These are phyloP conservation scores for Cicer pinnatifidum DNA, from an alignment of 306 rosid species.

Conservation along the genomic window DNA sequence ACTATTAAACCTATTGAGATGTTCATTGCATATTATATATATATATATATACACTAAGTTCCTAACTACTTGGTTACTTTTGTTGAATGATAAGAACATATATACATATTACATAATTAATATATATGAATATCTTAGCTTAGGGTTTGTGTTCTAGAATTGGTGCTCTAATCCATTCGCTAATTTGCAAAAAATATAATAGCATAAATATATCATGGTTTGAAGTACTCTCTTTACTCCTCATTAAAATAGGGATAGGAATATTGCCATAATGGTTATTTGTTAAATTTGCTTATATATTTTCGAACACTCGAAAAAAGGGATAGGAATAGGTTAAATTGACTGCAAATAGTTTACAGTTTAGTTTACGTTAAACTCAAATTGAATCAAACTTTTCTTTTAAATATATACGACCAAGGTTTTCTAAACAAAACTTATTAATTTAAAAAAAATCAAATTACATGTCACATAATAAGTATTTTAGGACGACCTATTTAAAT, in stretches of 20 bases:
- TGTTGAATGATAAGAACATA: neutral
- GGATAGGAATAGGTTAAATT: too few relatives aligned
- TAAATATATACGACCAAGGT: too few relatives aligned
- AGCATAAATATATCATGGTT: neutral
- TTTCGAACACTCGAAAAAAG: neutral
- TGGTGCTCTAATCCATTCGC: neutral
- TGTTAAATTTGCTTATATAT: neutral
- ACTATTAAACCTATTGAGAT: neutral
- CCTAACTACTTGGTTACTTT: neutral
- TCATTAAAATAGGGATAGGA: neutral
- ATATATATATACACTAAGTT: neutral
- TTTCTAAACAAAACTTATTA: too few relatives aligned
- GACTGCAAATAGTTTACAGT: too few relatives aligned
- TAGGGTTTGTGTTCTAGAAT: neutral
- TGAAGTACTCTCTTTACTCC: neutral
- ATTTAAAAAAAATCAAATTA: too few relatives aligned
- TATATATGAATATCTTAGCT: neutral
- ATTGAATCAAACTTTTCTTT: too few relatives aligned
- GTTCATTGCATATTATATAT: constrained; percentile 2
- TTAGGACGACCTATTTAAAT: too few relatives aligned
- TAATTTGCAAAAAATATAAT: neutral
- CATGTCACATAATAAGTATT: too few relatives aligned
- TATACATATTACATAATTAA: neutral
- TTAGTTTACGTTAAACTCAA: too few relatives aligned
- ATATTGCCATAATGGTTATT: neutral